A percentile compares a stretch with the other conserved stretches of the same genome.
phyloP scores from a whole-genome alignment of 306 rosid genomes.

The Calophaca sinica region DNA sequence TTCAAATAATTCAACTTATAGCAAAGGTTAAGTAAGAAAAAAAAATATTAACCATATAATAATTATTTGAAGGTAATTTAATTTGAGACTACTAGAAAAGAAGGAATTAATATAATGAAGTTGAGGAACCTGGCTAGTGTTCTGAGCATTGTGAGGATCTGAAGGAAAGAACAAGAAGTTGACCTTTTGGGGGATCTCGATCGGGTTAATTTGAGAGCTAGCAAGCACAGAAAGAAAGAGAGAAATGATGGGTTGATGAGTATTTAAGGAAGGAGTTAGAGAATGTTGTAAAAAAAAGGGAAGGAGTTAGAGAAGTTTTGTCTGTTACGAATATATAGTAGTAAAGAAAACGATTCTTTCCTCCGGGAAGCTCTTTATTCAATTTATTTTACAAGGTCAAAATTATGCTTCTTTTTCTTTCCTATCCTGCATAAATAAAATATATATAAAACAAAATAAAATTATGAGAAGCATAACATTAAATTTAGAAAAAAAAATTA shows the following conservation, averaged over 20 bases:
- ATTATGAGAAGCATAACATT: background rate
- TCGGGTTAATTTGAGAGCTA: constrained; percentile 20
- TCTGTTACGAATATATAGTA: background rate
- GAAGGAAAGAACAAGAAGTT: constrained; percentile 23
- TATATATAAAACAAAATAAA: no score
- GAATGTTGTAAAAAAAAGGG: background rate
- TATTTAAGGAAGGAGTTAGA: constrained; percentile 46
- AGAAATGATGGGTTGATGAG: constrained; percentile 37
- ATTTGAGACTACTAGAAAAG: constrained; percentile 10
- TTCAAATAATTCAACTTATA: background rate
- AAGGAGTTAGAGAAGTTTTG: constrained; percentile 12
- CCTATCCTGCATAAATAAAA: background rate
- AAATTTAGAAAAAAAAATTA: background rate
- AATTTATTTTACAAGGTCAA: background rate
- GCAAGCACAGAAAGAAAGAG: background rate
- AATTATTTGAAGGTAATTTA: background rate
- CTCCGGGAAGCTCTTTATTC: background rate
- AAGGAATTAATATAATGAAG: background rate
- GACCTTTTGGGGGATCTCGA: constrained; percentile 41
- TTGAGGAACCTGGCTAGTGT: constrained; percentile 64
- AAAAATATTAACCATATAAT: background rate
- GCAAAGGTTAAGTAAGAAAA: background rate
- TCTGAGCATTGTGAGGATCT: constrained; percentile 60
- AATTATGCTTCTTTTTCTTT: background rate
- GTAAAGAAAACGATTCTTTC: background rate